Evolutionary conservation across 345 rosid species (phyloP).

Genomic region (Moringa oleifera): DNA sequence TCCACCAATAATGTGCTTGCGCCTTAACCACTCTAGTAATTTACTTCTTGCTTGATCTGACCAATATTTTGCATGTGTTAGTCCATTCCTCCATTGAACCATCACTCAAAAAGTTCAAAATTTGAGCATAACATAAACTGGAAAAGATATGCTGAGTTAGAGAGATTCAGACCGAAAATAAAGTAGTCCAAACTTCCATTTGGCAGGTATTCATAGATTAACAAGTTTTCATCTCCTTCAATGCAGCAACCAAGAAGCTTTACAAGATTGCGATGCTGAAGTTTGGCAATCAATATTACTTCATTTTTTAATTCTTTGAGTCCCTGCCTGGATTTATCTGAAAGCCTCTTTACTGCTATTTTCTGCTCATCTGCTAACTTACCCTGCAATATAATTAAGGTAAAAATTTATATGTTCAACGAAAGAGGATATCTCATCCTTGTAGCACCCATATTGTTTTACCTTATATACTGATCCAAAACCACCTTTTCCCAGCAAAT

Average conservation of each 20-base stretch:
- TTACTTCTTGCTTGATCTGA: constrained; percentile 13
- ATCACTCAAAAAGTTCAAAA: background rate
- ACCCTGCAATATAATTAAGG: constrained; percentile 4
- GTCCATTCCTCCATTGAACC: background rate
- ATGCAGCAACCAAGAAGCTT: constrained; percentile 35
- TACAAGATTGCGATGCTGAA: constrained; percentile 37
- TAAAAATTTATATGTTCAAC: background rate
- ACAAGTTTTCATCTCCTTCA: constrained; percentile 25
- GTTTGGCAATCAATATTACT: constrained; percentile 20
- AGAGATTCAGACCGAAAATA: constrained; percentile 26
- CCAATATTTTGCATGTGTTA: background rate
- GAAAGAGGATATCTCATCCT: background rate
- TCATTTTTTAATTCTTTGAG: constrained; percentile 11
- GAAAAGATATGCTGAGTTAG: background rate
- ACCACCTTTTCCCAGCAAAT: constrained; percentile 27
- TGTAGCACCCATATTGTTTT: background rate
- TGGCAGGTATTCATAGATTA: constrained; percentile 38
- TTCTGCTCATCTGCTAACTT: constrained; percentile 12
- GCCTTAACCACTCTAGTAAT: constrained; percentile 14
- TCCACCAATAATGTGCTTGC: constrained; percentile 15
- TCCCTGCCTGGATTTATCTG: constrained; percentile 16
- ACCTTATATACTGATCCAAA: constrained; percentile 29
- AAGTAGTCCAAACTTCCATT: constrained; percentile 34
- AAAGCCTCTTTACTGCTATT: constrained; percentile 23
- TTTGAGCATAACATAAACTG: background rate